These are phyloP conservation scores for Polymyxa betae DNA, from an alignment of 208 protist species.

Conservation along the genomic window DNA sequence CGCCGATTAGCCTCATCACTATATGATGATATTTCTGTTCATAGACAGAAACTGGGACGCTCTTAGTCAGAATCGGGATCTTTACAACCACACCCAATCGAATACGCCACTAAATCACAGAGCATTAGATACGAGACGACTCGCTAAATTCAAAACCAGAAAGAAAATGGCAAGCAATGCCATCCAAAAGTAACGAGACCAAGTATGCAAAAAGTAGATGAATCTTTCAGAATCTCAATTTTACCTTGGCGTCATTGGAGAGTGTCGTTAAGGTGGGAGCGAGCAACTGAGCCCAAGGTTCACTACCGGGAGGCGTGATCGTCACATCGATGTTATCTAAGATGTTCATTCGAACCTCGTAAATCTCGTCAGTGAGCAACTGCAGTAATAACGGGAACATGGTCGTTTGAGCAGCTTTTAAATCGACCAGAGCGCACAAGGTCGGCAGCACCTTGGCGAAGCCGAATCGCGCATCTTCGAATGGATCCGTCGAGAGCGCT, in stretches of 20 bases:
- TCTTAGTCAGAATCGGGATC: constrained; percentile 13
- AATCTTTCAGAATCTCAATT: not conserved
- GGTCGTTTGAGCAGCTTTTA: not conserved
- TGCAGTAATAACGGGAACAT: not conserved
- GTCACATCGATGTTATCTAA: not conserved
- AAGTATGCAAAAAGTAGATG: not conserved
- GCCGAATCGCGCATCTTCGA: not conserved
- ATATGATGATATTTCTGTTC: constrained; percentile 39
- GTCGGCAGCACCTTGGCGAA: not conserved
- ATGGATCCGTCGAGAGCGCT: not conserved
- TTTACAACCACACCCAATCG: constrained; percentile 1
- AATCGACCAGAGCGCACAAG: not conserved
- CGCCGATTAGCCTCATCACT: not conserved
- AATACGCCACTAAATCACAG: constrained; percentile 38
- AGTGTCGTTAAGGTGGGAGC: not conserved
- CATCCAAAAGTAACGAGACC: too few relatives aligned
- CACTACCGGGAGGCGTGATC: not conserved
- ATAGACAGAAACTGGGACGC: not conserved
- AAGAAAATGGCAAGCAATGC: too few relatives aligned
- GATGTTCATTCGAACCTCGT: not conserved
- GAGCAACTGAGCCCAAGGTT: not conserved
- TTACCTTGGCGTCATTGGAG: constrained; percentile 19
- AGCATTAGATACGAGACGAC: not conserved
- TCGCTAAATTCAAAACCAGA: too few relatives aligned
- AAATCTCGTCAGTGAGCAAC: not conserved